A percentile compares a stretch with the other conserved stretches of the same genome.
phyloP scores from a whole-genome alignment of 1,284 basidiomycete genomes.

The Leccinum fallax region DNA sequence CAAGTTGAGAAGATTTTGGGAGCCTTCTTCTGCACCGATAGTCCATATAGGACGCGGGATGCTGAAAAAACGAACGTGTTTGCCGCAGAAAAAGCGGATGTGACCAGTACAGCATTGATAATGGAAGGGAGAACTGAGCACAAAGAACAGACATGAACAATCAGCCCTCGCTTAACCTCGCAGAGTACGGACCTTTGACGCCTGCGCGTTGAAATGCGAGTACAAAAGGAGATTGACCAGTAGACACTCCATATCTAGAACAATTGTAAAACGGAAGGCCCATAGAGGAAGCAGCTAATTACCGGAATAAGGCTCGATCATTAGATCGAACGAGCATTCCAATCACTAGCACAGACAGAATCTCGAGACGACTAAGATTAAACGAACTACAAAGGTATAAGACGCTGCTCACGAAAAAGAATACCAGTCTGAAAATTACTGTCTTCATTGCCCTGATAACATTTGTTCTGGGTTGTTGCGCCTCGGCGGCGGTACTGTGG shows the following conservation, averaged over 20 bases:
- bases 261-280: constrained; percentile 7
- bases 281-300: constrained; percentile 22
- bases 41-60: constrained; percentile 82
- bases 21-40: constrained; percentile 77
- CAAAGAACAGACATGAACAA: not conserved
- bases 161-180: not conserved
- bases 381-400: not conserved
- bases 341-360: constrained; percentile 71
- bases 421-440: constrained; percentile 79
- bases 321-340: constrained; percentile 81
- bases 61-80: constrained; percentile 82
- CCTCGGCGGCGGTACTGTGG: constrained; percentile 68
- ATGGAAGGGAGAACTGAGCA: constrained; percentile 61
- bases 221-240: constrained; percentile 77
- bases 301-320: constrained; percentile 57
- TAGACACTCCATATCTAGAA: constrained; percentile 50
- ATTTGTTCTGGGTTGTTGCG: constrained; percentile 74
- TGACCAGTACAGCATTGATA: constrained; percentile 69
- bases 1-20: constrained; percentile 63
- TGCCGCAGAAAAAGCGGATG: constrained; percentile 82
- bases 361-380: constrained; percentile 37
- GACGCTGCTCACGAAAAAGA: constrained; percentile 62
- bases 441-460: constrained; percentile 79
- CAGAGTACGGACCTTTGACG: constrained; percentile 50
- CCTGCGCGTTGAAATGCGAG: constrained; percentile 81